Evolutionary conservation across 2,329 filamentous ascomycete species (phyloP), one percentile per base, ranked within the genome.

Genomic region (Penicillium sp.): DNA sequence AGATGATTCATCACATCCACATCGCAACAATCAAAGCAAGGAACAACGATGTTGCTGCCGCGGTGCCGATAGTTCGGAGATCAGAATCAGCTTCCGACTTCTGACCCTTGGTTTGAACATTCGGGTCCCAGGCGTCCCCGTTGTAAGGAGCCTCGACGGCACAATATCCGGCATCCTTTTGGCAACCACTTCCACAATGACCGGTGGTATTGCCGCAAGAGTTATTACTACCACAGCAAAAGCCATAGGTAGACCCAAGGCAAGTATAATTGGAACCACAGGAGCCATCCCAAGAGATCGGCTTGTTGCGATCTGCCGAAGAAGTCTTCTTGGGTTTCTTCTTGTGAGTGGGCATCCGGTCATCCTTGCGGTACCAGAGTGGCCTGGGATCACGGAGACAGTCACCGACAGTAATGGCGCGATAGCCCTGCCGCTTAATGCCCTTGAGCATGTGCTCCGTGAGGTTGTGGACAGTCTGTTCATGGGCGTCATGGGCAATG

Each of bases 351-450:
- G 57, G 44, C 57, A 60, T 61, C 47, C 64, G 62, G 13, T 64
- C 66, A 52, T 76, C 76, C 57, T 69, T 70, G 52, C 76, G 75
- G 57, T 77, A 78, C 74, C 76, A 78, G 46, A 71, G 65, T 10
- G 72, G 65, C 5, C 68, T 63, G 3, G 71, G 66, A 38, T 78
- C 76, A 13, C 65, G 66, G 7, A 78, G 65, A 57, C 76, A 78
- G 51, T 78, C 74, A 20, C 75, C 76, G 9, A 78, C 67, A n/a
- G 76, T 77, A 45, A 77, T 72, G 3, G 75, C 69, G 45, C 67
- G 67, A 55, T 72, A 76, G 5, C 69, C 69, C 18, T 69, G 63
- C 24, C 64, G 63, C 31, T 56, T 55, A 32, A 72, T 61, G 37
- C 59, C 64, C 24, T 70, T 62, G 34, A 77, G 59, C 72, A 77